These are phyloP conservation scores for Arthrobotrys musiformis DNA, from an alignment of 2,329 filamentous ascomycete genomes.

Conservation along the genomic window DNA sequence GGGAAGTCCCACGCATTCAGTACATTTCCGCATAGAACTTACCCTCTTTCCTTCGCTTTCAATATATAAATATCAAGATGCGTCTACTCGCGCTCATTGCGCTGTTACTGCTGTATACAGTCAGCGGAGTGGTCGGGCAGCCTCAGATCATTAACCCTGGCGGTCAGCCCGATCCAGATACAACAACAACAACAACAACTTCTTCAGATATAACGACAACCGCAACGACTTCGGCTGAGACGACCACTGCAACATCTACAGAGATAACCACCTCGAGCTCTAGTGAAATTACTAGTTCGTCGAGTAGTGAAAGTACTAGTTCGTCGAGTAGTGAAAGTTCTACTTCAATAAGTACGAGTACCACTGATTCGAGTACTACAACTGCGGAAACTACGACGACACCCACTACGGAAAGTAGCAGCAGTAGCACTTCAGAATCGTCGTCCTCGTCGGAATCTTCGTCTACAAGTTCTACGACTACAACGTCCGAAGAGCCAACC, in stretches of 20 bases:
- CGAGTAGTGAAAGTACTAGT: not conserved
- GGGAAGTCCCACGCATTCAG: slow-evolving; percentile 7
- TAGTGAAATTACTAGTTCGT: not conserved
- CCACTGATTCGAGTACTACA: not conserved
- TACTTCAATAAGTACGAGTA: not conserved
- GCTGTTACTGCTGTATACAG: slow-evolving; percentile 45
- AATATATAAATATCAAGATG: slow-evolving; percentile 27
- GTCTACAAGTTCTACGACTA: not conserved
- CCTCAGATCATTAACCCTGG: slow-evolving; percentile 32
- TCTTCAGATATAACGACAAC: not conserved
- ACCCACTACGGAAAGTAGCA: not conserved
- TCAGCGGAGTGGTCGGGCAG: slow-evolving; percentile 22
- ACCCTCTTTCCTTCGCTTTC: not conserved
- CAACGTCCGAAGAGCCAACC: not conserved
- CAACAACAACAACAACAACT: not conserved
- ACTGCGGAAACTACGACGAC: not conserved
- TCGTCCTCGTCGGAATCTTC: not conserved
- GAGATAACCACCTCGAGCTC: not conserved
- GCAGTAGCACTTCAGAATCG: not conserved
- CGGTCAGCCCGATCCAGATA: not conserved
- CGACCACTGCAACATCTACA: slow-evolving; percentile 1
- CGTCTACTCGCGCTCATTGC: slow-evolving; percentile 22
- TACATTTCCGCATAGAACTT: not conserved
- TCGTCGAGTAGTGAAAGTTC: not conserved
- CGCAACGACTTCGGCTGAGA: too few relatives aligned